Percentiles rank a stretch among this genome's conserved stretches.
Evolutionary conservation across 2,329 filamentous ascomycete species (phyloP).

Genomic region (Penicillium vulpinum): DNA sequence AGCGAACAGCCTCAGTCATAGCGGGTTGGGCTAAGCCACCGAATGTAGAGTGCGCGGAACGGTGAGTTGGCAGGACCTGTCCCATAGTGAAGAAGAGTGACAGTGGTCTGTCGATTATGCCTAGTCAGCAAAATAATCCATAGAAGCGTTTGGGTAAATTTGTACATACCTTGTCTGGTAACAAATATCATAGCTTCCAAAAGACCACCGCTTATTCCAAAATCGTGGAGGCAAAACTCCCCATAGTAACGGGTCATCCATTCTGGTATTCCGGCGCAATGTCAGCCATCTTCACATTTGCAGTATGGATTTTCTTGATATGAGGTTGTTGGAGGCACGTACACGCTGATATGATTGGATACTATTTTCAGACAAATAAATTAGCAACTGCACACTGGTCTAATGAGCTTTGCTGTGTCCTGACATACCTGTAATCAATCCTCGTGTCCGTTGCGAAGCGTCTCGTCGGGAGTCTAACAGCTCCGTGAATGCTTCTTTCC

Average conservation of each 20-base stretch:
- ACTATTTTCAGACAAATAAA: constrained; percentile 53
- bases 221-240: constrained; percentile 78
- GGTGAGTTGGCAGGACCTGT: constrained; percentile 87
- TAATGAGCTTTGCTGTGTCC: background rate
- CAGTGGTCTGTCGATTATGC: constrained; percentile 55
- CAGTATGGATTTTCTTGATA: constrained; percentile 17
- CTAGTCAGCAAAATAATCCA: constrained; percentile 3
- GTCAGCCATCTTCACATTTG: constrained; percentile 28
- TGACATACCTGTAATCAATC: constrained; percentile 75
- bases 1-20: constrained; percentile 77
- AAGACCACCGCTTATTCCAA: constrained; percentile 76
- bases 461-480: constrained; percentile 73
- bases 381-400: constrained; percentile 7
- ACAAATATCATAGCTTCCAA: constrained; percentile 94
- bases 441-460: constrained; percentile 65
- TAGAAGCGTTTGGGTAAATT: background rate
- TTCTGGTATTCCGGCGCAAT: constrained; percentile 51
- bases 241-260: constrained; percentile 95
- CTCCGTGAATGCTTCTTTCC: constrained; percentile 72
- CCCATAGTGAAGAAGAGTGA: constrained; percentile 83
- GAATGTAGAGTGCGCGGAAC: constrained; percentile 70
- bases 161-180: constrained; percentile 74
- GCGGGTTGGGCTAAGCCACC: constrained; percentile 91
- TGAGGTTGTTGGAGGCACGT: constrained; percentile 51
- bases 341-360: constrained; percentile 87